Evolutionary conservation across 805 yeast genomes (phyloP), one percentile per base, ranked within the genome.

Genomic region (Cyberlindnera maclurae): DNA sequence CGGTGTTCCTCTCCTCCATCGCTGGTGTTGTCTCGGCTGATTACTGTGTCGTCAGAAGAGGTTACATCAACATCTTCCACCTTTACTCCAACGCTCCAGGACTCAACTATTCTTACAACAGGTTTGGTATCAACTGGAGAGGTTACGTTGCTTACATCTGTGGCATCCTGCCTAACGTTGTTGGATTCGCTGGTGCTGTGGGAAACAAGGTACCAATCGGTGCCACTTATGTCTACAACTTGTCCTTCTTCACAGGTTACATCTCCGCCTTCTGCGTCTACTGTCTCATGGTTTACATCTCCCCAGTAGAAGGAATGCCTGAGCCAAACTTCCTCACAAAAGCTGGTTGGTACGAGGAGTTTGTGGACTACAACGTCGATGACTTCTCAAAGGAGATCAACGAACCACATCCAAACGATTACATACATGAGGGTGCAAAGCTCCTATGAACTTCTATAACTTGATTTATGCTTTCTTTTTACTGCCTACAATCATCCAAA

Each of bases 111-210:
- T 73, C 71, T 62, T 86, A 74, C 63, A 71, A 73, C 52, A 62
- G 54, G 24, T 60, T 67, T 37, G 96, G 96, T 31, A 52, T 75
- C 60, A 85, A 86, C 57, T 85, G 94, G 93, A 71, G 95, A 57
- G 96, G 90, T 2, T 79, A 75, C 47, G 75, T 70, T 18, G 93
- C 95, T 1, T 87, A 87, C 58, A 59, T 87, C 49, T 70, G 79
- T 48, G 95, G 95, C 40, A 79, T 88, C 43, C 65, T 79, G 29
- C 93, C 95, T 33, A 87, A 86, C 53, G 79, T 88, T 55, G 83
- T 82, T 13, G 96, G 96, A 2, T 87, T 87, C 51, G 90, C 82
- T 4, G 88, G 95, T 46, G 87, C 88, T 6, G 77, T 84, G 15
- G 84, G 80, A 29, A 72, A 77, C 13, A 71, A 68, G 41, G 94